These are phyloP conservation scores for Blastobotrys apis DNA, from an alignment of 1,139 yeast genomes.

Conservation along the genomic window DNA sequence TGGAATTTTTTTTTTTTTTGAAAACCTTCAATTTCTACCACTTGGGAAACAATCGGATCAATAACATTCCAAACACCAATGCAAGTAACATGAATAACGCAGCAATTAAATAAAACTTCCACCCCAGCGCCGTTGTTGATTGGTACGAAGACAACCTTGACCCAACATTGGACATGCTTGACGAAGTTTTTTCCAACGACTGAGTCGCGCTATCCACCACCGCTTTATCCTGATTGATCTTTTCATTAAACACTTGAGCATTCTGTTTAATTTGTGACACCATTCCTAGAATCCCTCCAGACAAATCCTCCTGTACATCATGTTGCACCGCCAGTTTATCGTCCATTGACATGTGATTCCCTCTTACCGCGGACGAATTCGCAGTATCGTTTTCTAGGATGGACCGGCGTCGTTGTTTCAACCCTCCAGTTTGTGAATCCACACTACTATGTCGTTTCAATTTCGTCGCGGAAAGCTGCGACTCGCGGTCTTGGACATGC, in stretches of 20 bases:
- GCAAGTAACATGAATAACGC: conserved; percentile 34
- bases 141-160: conserved; percentile 33
- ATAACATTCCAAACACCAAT: conserved; percentile 34
- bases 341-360: conserved; percentile 18
- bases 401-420: background rate
- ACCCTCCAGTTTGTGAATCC: background rate
- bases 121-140: conserved; percentile 36
- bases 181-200: conserved; percentile 35
- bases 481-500: conserved; percentile 18
- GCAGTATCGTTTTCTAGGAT: conserved; percentile 5
- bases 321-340: conserved; percentile 33
- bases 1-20: background rate
- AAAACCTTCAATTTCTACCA: conserved; percentile 25
- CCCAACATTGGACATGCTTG: conserved; percentile 37
- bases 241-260: conserved; percentile 42
- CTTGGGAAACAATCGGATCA: conserved; percentile 38
- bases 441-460: background rate
- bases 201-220: conserved; percentile 34
- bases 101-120: conserved; percentile 39
- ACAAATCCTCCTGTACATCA: conserved; percentile 40
- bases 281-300: conserved; percentile 46
- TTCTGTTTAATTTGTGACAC: conserved; percentile 49
- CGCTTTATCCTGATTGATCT: conserved; percentile 34
- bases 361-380: background rate
- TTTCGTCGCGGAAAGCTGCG: conserved; percentile 9